Evolutionary conservation across 192 early-diverging fungal genomes (phyloP), one percentile per base, ranked within the genome.

Genomic region (Coemansia sp.): DNA sequence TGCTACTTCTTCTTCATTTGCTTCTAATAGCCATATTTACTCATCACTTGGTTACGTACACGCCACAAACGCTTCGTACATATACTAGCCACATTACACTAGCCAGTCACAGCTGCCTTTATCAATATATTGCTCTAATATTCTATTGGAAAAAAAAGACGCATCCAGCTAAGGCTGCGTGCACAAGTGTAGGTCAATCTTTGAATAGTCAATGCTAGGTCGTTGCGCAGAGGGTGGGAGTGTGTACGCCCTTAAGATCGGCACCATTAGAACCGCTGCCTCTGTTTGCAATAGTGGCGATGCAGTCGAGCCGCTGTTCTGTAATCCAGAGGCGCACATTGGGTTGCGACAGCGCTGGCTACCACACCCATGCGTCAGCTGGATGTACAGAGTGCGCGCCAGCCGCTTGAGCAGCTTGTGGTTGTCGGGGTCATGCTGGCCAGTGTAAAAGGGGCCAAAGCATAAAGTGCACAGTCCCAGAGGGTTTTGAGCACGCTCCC

Each of bases 371-470:
- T 59, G 64, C 7, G 91, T 92, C 41, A 97, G 64, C 63, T 98
- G 96, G 11, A 76, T 38, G 74, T 94, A 92, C 70, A 94, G 86
- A 40, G 83, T 76, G 10, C 84, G 77, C 25, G 91, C 86, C 37
- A 95, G 72, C 41, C 91, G 86, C 62, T 89, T 88, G 10, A 90
- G 70, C 35, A 95, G 78, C 75, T 92, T 94, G 40, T 86, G 75
- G 74, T 93, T 77, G 19, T 76, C 84, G 15, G 91, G 93, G 53
- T 97, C 96, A 45, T 90, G 87, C 15, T 86, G 77, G 22, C 92
- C 79, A 3, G 86, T 76, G 86, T 92, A 97, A 56, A 92, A 93
- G 0, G 92, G 94, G 2, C 88, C 89, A 84, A 92, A 96, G 64
- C 96, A 97, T 25, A 77, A 67, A 29, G 82, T 70, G 68, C 95